These are phyloP conservation scores for Phialocephala sp. DNA, from an alignment of 2,329 filamentous ascomycete species.

Conservation along the genomic window DNA sequence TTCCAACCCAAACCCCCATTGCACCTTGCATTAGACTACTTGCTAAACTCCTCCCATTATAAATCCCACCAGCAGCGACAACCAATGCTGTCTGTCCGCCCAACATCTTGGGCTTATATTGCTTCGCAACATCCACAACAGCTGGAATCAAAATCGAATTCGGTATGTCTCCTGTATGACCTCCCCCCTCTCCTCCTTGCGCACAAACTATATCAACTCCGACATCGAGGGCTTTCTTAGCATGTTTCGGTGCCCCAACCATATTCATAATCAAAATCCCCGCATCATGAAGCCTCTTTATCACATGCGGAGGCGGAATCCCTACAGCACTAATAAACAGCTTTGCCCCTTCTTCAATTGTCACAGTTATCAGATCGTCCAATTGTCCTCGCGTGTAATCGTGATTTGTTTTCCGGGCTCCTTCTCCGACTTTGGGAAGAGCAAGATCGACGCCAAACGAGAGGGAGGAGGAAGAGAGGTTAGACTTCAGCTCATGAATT, in stretches of 20 bases:
- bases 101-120: conserved; percentile 63
- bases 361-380: conserved; percentile 85
- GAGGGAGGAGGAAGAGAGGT: conserved; percentile 68
- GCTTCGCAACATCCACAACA: conserved; percentile 80
- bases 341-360: conserved; percentile 80
- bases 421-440: conserved; percentile 84
- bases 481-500: conserved; percentile 83
- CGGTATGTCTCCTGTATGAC: conserved; percentile 88
- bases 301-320: conserved; percentile 75
- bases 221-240: conserved; percentile 82
- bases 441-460: conserved; percentile 93
- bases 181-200: conserved; percentile 92
- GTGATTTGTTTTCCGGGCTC: conserved; percentile 88
- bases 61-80: conserved; percentile 87
- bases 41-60: conserved; percentile 81
- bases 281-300: conserved; percentile 77
- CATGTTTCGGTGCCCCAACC: conserved; percentile 92
- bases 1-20: conserved; percentile 91
- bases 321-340: conserved; percentile 90
- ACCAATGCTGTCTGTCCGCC: conserved; percentile 76
- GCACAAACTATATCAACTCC: conserved; percentile 92
- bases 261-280: conserved; percentile 95
- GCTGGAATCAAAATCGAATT: conserved; percentile 86
- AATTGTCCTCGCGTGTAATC: conserved; percentile 93
- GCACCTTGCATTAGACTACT: conserved; percentile 87